Base-by-base conservation (phyloP, 495 filamentous ascomycete species). In the Astrothelium subdiscretum region DNA sequence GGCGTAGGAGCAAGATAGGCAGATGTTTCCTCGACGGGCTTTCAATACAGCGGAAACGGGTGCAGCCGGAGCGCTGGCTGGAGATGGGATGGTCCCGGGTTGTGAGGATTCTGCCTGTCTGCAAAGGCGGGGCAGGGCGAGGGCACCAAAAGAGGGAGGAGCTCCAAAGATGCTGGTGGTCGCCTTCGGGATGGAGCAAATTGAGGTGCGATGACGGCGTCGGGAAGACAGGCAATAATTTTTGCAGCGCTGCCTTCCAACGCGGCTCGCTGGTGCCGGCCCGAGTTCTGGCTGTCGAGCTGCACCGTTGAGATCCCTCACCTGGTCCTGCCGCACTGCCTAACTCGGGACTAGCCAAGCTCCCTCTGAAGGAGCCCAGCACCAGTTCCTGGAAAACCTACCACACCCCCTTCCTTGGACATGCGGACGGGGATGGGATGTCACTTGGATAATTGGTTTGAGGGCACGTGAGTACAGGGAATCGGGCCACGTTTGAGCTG, bases 81-180 rank as follows among this genome's bases (percentile, higher is more conserved):
- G 48, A 26, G 48, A 5, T 27, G n/a, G n/a, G n/a, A n/a, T n/a
- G n/a, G n/a, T n/a, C n/a, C n/a, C n/a, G n/a, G n/a, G n/a, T n/a
- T n/a, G n/a, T n/a, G n/a, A 54, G 22, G 29, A 54, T 54, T 54
- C 48, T 54, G 48, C 48, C 48, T 54, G 48, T 26, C 22, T 54
- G 24, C 48, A 29, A 29, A 29, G 48, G 48, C 48, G 48, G 48
- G 48, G 48, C 20, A 54, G 24, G 48, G 24, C 48, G 24, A 54
- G 48, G 4, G 12, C 20, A 38, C 35, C n/a, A 38, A 38, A 0
- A 38, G 35, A 38, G 35, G 35, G 35, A 38, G 35, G 35, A 38
- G 35, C 35, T 38, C 35, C 35, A 38, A 38, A 15, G 35, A 38
- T 38, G 35, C 8, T 8, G 48, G 20, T 27, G 6, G 48, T 20